Conservation (phyloP, 495 filamentous ascomycete genomes). For the Neurospora sublineolata region DNA sequence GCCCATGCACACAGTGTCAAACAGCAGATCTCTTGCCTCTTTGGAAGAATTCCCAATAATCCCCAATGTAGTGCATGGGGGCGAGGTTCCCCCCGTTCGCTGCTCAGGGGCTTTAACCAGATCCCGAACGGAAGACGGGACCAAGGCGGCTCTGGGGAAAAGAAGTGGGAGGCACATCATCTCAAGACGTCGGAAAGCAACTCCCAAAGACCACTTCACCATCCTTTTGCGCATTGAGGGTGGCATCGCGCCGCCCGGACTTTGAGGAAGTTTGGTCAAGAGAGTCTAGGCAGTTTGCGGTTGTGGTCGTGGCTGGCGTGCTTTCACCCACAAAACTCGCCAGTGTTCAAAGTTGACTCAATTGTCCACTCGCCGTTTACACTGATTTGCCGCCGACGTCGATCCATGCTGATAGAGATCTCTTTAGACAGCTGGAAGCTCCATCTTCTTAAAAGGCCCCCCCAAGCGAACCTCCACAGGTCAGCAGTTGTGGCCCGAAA, state of each 20-base stretch:
- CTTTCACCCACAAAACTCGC: background rate
- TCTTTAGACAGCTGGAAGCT: background rate
- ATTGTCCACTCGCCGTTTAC: background rate
- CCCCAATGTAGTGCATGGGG: background rate
- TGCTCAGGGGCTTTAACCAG: background rate
- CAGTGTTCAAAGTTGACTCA: background rate
- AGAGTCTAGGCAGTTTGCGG: background rate
- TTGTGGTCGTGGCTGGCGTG: background rate
- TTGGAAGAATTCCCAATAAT: background rate
- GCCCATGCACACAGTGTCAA: background rate
- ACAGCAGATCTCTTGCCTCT: background rate
- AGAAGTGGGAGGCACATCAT: background rate
- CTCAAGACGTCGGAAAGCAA: background rate
- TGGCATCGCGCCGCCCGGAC: background rate
- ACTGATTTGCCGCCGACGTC: background rate
- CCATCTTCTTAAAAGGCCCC: background rate
- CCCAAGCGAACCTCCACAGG: background rate
- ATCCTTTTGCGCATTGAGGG: background rate
- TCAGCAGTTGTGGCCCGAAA: background rate
- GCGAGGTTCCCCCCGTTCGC: background rate
- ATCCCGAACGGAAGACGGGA: background rate
- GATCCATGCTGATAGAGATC: background rate
- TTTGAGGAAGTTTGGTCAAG: background rate
- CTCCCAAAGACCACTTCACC: background rate
- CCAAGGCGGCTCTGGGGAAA: background rate